Evolutionary conservation across 2,329 filamentous ascomycete genomes (phyloP).

Genomic region (Sporothrix humicola): DNA sequence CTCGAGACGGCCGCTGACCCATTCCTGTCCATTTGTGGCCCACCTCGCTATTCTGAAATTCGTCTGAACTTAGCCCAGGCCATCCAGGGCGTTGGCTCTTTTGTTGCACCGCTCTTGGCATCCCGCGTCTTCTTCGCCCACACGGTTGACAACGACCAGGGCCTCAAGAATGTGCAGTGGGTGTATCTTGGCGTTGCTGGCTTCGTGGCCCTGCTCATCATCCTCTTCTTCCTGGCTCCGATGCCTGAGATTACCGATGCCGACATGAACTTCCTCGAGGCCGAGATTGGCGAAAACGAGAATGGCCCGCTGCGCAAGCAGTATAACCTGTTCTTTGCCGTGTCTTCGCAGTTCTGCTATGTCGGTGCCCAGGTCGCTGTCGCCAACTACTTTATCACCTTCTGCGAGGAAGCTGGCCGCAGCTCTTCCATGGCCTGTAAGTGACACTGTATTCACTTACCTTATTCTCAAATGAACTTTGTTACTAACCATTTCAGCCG

Average conservation of each 20-base stretch:
- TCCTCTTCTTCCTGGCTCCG: constrained; percentile 62
- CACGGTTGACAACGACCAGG: constrained; percentile 54
- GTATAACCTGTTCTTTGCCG: constrained; percentile 65
- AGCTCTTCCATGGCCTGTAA: constrained; percentile 33
- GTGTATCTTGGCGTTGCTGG: constrained; percentile 66
- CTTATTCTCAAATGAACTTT: neutral
- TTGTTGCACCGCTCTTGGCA: no score
- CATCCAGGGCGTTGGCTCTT: no score
- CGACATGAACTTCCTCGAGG: constrained; percentile 63
- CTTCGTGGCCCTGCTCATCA: constrained; percentile 62
- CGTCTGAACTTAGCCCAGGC: no score
- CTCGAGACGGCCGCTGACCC: no score
- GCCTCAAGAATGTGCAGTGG: constrained; percentile 66
- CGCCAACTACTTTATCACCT: constrained; percentile 62
- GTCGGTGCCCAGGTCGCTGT: constrained; percentile 64
- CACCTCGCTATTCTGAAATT: no score
- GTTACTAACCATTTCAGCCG: constrained; percentile 41
- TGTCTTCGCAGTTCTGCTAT: constrained; percentile 68
- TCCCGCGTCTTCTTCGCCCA: constrained; percentile 67
- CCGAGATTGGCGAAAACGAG: constrained; percentile 50
- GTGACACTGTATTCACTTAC: neutral
- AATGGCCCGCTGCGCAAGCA: constrained; percentile 61
- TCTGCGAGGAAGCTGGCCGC: constrained; percentile 45
- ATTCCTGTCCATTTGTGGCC: no score
- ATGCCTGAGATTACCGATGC: constrained; percentile 63